Conservation (phyloP, 2,329 filamentous ascomycete genomes). For the Aspergillus ochraceoroseus region DNA sequence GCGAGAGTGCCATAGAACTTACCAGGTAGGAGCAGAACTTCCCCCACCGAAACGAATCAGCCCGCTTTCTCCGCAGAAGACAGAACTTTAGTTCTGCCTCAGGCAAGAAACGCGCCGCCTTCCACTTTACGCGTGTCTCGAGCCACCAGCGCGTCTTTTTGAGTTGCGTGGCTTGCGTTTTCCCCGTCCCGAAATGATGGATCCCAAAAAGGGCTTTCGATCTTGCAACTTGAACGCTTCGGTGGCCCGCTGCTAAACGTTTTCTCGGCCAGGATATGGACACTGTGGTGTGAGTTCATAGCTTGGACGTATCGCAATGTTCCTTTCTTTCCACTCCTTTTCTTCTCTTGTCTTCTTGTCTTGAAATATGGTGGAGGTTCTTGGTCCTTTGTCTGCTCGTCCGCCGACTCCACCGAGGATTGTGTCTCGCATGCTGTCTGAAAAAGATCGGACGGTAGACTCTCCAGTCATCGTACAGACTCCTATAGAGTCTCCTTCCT, state of each 20-base stretch:
- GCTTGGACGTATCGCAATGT: constrained; percentile 27
- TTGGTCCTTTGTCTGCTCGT: constrained; percentile 48
- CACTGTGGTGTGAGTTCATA: constrained; percentile 19
- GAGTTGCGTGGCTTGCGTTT: constrained; percentile 20
- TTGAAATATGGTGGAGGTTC: constrained; percentile 42
- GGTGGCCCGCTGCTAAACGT: neutral
- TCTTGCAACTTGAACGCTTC: neutral
- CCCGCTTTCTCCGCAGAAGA: constrained; percentile 13
- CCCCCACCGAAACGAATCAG: constrained; percentile 20
- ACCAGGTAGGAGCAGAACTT: constrained; percentile 12
- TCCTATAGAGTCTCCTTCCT: constrained; percentile 44
- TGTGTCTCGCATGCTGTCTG: constrained; percentile 28
- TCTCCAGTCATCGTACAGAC: constrained; percentile 33
- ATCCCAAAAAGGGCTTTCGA: constrained; percentile 11
- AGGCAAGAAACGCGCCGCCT: constrained; percentile 23
- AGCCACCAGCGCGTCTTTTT: constrained; percentile 26
- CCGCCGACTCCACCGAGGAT: constrained; percentile 54
- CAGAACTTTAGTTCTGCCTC: constrained; percentile 18
- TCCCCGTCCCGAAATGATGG: constrained; percentile 10
- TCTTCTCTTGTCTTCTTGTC: constrained; percentile 17
- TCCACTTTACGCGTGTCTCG: constrained; percentile 36
- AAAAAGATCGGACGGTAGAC: constrained; percentile 39
- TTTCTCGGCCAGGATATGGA: constrained; percentile 18
- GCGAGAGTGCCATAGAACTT: neutral
- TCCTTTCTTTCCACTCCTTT: constrained; percentile 20